Evolutionary conservation across 2,329 filamentous ascomycete genomes (phyloP).

Genomic region (Aschersonia sp.): DNA sequence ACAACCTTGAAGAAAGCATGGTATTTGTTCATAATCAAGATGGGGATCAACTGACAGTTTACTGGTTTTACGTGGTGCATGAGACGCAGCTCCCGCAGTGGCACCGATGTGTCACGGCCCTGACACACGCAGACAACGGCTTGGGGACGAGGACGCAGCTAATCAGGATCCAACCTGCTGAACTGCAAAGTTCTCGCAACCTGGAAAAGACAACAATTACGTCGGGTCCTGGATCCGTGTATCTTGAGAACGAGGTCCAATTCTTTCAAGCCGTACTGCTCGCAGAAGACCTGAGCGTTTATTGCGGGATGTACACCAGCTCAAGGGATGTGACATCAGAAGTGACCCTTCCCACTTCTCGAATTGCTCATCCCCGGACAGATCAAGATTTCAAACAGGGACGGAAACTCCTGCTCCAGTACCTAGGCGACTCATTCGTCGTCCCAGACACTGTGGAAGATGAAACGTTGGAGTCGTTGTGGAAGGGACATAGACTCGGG

Average conservation of each 20-base stretch:
- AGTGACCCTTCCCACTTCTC: conserved; percentile 13
- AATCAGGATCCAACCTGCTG: conserved; percentile 14
- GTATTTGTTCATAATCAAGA: conserved; percentile 19
- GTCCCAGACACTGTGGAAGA: conserved; percentile 20
- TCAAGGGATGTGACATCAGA: conserved; percentile 10
- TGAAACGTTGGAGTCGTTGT: conserved; percentile 9
- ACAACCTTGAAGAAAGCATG: conserved; percentile 10
- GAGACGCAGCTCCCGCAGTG: conserved; percentile 17
- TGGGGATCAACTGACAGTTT: conserved; percentile 16
- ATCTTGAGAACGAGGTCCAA: conserved; percentile 17
- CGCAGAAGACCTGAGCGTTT: conserved; percentile 25
- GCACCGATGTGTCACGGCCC: conserved; percentile 19
- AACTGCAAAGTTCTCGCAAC: conserved; percentile 6
- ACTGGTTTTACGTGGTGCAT: conserved; percentile 17
- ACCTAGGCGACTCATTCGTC: conserved; percentile 18
- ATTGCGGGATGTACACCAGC: conserved; percentile 21
- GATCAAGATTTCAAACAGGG: conserved; percentile 12
- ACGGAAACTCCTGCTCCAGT: conserved; percentile 13
- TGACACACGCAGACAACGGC: conserved; percentile 8
- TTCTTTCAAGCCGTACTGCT: conserved; percentile 34
- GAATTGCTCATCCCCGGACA: conserved; percentile 11
- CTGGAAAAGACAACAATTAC: background rate
- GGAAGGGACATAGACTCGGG: background rate
- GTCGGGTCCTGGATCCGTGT: conserved; percentile 13
- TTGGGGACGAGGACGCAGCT: conserved; percentile 8